Percentiles rank a stretch among this genome's conserved stretches.
Evolutionary conservation across 2,329 filamentous ascomycete species (phyloP).

Genomic region (Claviceps digitariae): DNA sequence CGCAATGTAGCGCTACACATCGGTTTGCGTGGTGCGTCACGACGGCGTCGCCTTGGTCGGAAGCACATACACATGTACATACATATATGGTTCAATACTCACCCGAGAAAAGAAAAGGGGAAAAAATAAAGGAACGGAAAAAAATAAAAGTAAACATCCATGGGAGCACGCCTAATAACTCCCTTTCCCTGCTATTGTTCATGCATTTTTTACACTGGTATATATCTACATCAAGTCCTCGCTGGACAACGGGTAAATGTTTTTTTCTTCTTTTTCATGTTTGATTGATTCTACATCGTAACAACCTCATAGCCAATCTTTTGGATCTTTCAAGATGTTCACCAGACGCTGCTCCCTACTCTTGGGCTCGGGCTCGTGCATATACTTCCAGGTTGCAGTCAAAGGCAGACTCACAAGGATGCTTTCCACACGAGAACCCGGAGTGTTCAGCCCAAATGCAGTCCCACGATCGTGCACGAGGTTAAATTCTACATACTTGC

Average conservation of each 20-base stretch:
- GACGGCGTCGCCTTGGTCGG: no score
- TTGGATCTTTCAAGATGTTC: constrained; percentile 52
- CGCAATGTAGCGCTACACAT: no score
- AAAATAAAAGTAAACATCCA: no score
- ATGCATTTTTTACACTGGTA: not conserved
- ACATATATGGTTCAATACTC: no score
- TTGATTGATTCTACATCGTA: not conserved
- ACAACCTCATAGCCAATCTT: constrained; percentile 46
- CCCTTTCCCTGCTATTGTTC: not conserved
- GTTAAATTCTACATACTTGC: constrained; percentile 98
- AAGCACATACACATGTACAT: no score
- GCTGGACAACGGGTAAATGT: not conserved
- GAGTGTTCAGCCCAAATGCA: constrained; percentile 84
- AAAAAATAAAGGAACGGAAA: no score
- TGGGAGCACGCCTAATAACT: not conserved
- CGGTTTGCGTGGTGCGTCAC: no score
- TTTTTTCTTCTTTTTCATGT: not conserved
- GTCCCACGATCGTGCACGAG: constrained; percentile 93
- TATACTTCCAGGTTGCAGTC: constrained; percentile 90
- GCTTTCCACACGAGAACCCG: constrained; percentile 82
- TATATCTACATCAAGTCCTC: not conserved
- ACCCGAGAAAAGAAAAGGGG: no score
- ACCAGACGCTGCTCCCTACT: constrained; percentile 69
- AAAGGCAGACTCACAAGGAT: constrained; percentile 94
- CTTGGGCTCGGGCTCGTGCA: constrained; percentile 70